phyloP scores from a whole-genome alignment of 495 filamentous ascomycete species.

The Aspergillus cavernicola region DNA sequence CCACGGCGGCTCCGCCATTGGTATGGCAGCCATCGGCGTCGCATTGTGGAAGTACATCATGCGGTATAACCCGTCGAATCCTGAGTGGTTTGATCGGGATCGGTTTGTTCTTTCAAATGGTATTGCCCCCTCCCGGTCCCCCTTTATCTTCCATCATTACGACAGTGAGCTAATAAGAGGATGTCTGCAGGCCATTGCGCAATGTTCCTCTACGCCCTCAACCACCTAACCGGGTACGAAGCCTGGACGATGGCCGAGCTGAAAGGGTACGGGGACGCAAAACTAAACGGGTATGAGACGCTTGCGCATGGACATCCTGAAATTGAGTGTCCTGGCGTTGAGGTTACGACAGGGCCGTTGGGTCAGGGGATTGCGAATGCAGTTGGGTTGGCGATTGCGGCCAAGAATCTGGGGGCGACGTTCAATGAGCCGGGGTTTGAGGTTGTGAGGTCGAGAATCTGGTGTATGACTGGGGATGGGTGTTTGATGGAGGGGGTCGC shows the following conservation, averaged over 20 bases:
- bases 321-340: constrained; percentile 52
- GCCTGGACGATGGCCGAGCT: too few species aligned
- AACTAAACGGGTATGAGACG: too few species aligned
- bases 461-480: constrained; percentile 56
- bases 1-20: constrained; percentile 42
- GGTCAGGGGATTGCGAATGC: constrained; percentile 60
- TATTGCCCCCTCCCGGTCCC: too few species aligned
- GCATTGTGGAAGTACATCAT: constrained; percentile 50
- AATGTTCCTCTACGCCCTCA: too few species aligned
- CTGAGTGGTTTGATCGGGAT: constrained; percentile 48
- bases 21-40: constrained; percentile 53
- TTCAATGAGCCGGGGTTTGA: constrained; percentile 49
- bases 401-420: constrained; percentile 51
- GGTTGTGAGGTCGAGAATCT: constrained; percentile 47
- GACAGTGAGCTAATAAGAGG: too few species aligned
- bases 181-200: too few species aligned
- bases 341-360: constrained; percentile 60
- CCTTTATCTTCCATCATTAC: too few species aligned
- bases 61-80: constrained; percentile 44
- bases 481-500: constrained; percentile 58
- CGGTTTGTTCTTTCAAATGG: constrained; percentile 45
- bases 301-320: constrained; percentile 53
- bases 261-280: too few species aligned
- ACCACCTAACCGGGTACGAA: too few species aligned
- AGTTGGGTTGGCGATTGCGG: constrained; percentile 56